Evolutionary conservation across 352 stramenopile genomes (phyloP).

Genomic region (Phytopythium mirpurense): DNA sequence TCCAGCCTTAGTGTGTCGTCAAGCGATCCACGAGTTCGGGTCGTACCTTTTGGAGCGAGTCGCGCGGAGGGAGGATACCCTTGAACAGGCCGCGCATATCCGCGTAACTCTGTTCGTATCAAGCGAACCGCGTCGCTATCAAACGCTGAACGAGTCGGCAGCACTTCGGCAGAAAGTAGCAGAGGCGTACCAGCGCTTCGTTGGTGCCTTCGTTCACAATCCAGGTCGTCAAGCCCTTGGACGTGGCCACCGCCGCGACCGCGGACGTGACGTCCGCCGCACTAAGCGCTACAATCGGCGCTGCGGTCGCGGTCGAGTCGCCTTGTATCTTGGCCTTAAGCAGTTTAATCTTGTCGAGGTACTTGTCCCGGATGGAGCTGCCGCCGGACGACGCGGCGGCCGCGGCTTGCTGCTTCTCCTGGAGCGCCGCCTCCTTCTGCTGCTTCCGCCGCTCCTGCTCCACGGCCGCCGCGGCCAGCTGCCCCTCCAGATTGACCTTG

Average conservation of each 20-base stretch:
- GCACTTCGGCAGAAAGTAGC: not conserved
- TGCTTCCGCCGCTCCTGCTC: conserved; percentile 16
- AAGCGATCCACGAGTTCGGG: not conserved
- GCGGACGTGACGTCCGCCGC: conserved; percentile 21
- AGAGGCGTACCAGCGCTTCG: conserved; percentile 43
- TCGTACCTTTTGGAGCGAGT: conserved; percentile 45
- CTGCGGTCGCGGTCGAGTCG: conserved; percentile 12
- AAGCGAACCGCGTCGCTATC: not conserved
- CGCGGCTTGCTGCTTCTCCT: conserved; percentile 9
- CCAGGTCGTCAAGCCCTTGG: conserved; percentile 63
- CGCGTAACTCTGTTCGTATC: conserved; percentile 43
- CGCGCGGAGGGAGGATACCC: conserved; percentile 43
- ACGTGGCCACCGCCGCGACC: conserved; percentile 21
- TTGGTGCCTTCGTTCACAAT: conserved; percentile 67
- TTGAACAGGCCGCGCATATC: conserved; percentile 55
- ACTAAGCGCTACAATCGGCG: not conserved
- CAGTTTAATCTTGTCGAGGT: conserved; percentile 66
- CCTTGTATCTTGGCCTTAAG: conserved; percentile 49
- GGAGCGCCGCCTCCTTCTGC: conserved; percentile 10
- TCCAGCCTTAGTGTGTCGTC: no score
- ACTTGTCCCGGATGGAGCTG: conserved; percentile 53
- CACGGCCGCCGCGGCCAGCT: conserved; percentile 35
- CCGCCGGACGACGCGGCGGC: not conserved
- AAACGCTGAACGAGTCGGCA: no score
- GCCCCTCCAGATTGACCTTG: conserved; percentile 48